phyloP scores from a whole-genome alignment of 2,329 filamentous ascomycete genomes.

The Spiromastix sp. region DNA sequence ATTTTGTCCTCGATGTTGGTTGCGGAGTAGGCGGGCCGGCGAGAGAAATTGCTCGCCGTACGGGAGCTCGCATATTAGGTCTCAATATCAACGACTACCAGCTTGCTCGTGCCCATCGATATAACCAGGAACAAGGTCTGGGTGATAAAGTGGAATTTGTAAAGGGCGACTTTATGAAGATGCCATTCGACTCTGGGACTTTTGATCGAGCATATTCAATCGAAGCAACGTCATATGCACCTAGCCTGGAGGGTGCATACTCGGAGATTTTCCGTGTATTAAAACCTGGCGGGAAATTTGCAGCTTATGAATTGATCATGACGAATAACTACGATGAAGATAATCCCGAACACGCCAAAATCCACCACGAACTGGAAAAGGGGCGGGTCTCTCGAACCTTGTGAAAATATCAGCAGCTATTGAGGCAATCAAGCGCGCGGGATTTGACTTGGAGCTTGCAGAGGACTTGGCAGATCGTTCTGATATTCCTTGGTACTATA shows the following conservation, averaged over 20 bases:
- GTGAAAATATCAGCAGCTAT: constrained; percentile 13
- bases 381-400: constrained; percentile 19
- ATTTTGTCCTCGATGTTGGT: constrained; percentile 22
- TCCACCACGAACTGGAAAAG: constrained; percentile 20
- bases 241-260: constrained; percentile 18
- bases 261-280: constrained; percentile 18
- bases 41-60: constrained; percentile 19
- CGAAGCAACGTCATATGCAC: constrained; percentile 22
- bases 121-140: constrained; percentile 10
- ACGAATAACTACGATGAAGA: constrained; percentile 17
- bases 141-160: constrained; percentile 13
- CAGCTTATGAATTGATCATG: constrained; percentile 21
- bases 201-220: constrained; percentile 23
- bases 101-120: constrained; percentile 15
- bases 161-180: constrained; percentile 18
- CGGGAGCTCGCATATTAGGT: constrained; percentile 18
- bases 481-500: constrained; percentile 17
- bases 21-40: constrained; percentile 22
- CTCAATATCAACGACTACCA: constrained; percentile 21
- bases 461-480: constrained; percentile 17
- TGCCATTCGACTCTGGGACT: constrained; percentile 15
- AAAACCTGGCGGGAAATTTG: constrained; percentile 19
- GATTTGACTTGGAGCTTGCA: constrained; percentile 17
- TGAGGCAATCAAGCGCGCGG: constrained; percentile 14
- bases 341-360: constrained; percentile 14